Evolutionary conservation across 208 protist genomes (phyloP).

Genomic region (Sergeia podlipaevii): DNA sequence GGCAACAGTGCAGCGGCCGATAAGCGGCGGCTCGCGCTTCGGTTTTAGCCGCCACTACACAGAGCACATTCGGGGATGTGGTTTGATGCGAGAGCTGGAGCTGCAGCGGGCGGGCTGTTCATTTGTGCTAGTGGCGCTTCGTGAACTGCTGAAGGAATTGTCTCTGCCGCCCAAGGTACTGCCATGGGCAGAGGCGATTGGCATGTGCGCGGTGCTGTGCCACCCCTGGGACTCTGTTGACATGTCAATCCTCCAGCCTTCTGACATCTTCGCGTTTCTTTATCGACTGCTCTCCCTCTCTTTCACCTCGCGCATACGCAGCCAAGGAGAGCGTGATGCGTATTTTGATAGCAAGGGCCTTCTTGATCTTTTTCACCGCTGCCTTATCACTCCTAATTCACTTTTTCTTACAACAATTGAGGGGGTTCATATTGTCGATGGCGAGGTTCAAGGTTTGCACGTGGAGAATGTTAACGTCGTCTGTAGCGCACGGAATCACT

Average conservation of each 20-base stretch:
- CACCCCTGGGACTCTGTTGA: constrained; percentile 85
- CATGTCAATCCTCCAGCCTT: constrained; percentile 73
- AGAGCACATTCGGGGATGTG: constrained; percentile 70
- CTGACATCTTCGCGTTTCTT: constrained; percentile 74
- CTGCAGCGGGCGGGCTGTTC: constrained; percentile 67
- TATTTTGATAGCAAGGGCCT: constrained; percentile 51
- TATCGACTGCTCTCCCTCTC: constrained; percentile 33
- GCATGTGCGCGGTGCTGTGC: constrained; percentile 77
- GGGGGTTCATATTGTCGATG: constrained; percentile 65
- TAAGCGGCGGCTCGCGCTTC: neutral
- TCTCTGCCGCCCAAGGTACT: neutral
- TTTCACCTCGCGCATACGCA: constrained; percentile 15
- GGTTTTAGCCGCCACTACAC: constrained; percentile 58
- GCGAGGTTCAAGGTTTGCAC: constrained; percentile 80
- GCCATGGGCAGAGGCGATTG: constrained; percentile 12
- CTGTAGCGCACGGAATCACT: constrained; percentile 76
- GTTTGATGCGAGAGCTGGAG: constrained; percentile 68
- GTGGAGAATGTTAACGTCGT: constrained; percentile 65
- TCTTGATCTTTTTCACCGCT: constrained; percentile 64
- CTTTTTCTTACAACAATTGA: constrained; percentile 65
- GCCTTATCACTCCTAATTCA: constrained; percentile 70
- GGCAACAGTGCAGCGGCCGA: neutral
- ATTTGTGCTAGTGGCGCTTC: constrained; percentile 70
- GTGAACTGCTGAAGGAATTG: constrained; percentile 31
- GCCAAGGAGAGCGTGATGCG: constrained; percentile 6